Evolutionary conservation across 495 filamentous ascomycete genomes (phyloP), one percentile per base, ranked within the genome.

Genomic region (Aspergillus kassunensis): DNA sequence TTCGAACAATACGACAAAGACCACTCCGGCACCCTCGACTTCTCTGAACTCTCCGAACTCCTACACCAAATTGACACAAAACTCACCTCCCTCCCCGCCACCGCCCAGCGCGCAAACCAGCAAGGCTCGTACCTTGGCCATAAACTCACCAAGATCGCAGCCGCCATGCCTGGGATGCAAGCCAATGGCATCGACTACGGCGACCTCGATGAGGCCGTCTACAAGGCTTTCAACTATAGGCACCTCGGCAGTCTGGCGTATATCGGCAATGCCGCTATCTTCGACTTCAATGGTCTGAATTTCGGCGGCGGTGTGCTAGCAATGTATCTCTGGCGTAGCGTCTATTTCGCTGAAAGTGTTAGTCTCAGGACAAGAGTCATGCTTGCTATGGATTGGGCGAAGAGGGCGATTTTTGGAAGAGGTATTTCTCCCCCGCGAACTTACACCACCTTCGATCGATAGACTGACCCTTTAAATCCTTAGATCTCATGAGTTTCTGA

Each of bases 261-360:
- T 58, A 86, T 99, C 39, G 95, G 95, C 16, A 99, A 99, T 64
- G 86, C 88, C 19, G 95, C 95, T 2, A 85, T 99, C 35, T 97
- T 99, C 60, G 95, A 99, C 61, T 77, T 89, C 27, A 78, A 78
- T 39, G 95, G 91, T 0, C 75, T 88, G 76, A 87, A 77, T 50
- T 78, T 95, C 51, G 81, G 79, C 1, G 95, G 95, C 21, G 95
- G 95, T 2, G 65, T 99, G 49, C 74, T 96, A 76, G 93, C 90
- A 10, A 91, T 97, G 59, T 99, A 99, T 69, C 80, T 96, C 46
- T 99, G 95, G 95, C 74, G 91, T 37, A 92, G 90, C 58, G 85
- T 97, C 27, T 99, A 99, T 71, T 97, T 99, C 70, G 91, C 95
- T 16, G 89, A 99, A 79, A 96, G 91, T 69, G 95, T 99, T 35